Conservation (phyloP, 2,329 filamentous ascomycete genomes). For the Fonsecaea monophora region DNA sequence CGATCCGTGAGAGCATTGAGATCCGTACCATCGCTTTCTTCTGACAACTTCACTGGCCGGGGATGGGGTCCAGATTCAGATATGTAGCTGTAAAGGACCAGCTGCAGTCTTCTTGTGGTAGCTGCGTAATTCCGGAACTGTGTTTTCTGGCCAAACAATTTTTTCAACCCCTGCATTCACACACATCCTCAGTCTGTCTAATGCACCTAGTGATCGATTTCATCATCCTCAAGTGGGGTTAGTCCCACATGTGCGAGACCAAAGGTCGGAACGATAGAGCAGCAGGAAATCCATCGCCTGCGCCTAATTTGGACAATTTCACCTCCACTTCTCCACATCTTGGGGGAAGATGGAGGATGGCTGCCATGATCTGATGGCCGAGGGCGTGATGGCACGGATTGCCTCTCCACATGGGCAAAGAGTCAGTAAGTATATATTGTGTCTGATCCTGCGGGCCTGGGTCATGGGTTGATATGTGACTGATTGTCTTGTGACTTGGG, state of each 20-base stretch:
- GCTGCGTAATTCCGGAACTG: background rate
- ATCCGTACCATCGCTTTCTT: constrained; percentile 53
- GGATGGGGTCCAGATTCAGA: background rate
- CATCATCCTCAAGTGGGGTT: background rate
- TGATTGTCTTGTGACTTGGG: background rate
- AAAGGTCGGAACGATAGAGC: background rate
- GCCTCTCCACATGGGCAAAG: constrained; percentile 10
- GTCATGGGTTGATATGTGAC: background rate
- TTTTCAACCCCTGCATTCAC: background rate
- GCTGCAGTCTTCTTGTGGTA: background rate
- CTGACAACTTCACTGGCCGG: constrained; percentile 26
- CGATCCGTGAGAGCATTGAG: constrained; percentile 49
- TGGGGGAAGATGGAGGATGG: constrained; percentile 10
- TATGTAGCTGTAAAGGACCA: background rate
- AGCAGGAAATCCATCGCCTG: background rate
- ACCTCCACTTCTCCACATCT: constrained; percentile 15
- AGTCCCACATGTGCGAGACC: constrained; percentile 6
- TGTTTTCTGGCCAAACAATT: background rate
- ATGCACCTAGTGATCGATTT: no score
- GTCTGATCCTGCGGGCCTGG: background rate
- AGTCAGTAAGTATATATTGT: background rate
- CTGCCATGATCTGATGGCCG: background rate
- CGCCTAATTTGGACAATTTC: background rate
- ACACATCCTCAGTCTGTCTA: background rate
- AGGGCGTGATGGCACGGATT: background rate